Evolutionary conservation across 1,284 basidiomycete species (phyloP), one percentile per base, ranked within the genome.

Genomic region (Naganishia sp.): DNA sequence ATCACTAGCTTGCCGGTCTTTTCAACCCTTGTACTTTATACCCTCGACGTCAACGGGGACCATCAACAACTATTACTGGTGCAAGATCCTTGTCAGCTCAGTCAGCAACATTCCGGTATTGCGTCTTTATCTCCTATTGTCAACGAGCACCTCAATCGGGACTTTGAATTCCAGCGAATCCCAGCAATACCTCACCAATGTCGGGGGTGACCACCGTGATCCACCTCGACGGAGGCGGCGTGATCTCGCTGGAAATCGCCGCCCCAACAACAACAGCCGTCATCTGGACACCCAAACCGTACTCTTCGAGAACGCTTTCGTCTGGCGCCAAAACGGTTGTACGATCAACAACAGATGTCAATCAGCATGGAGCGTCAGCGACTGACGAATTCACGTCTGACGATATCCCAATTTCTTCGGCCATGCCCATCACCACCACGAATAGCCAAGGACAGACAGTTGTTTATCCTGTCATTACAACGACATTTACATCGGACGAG

Each of bases 151-250:
- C 36, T 39, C 36, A 2, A 39, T 13, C 36, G 13, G 36, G 13
- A 39, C 7, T 13, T 2, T 9, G 13, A 39, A 39, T 13, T 39
- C 36, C 13, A 39, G 36, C 36, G 13, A 13, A 39, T 39, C 36
- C 36, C 36, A 39, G 36, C 36, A 39, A 39, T 39, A 39, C 36
- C 10, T 46, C 45, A 46, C 28, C 15, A 43, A 61, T 61, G 59
- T 25, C 59, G n/a, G 56, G 56, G 28, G n/a, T 61, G 21, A 61
- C 59, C 10, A 61, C 59, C n/a, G 59, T 61, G 4, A 49, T 61
- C n/a, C 52, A 46, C 3, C 48, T 61, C 21, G 33, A 28, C 36
- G 50, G 50, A 13, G 59, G 59, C 6, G 59, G 59, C 4, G 36
- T 61, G 16, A 18, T 61, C 28, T 52, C 59, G 7, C 23, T 61